Evolutionary conservation across 1,139 yeast genomes (phyloP), one percentile per base, ranked within the genome.

Genomic region (Wickerhamiella infanticola): DNA sequence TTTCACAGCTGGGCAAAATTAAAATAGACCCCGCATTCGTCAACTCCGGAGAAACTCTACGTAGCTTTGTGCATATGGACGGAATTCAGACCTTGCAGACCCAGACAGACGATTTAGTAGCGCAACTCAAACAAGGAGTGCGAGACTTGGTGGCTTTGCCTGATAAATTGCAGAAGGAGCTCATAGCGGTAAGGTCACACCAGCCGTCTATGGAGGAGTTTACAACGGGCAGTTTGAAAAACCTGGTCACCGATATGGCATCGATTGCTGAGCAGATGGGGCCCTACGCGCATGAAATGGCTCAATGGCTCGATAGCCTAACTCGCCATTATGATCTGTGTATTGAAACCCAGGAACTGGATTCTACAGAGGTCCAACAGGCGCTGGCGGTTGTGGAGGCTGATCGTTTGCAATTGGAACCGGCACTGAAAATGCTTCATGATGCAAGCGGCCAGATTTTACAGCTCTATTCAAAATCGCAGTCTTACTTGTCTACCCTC

Each of bases 311-410:
- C 36, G 79, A 77, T 49, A 77, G 86, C 58, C 64, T 86, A 37
- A 81, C 95, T 5, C 74, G 76, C 46, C 95, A 86, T 62, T 84
- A 77, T 53, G 95, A 85, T 58, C 86, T 82, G 56, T 82, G 94
- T 53, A 53, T 64, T 3, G 67, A 72, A 46, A 63, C 64, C 1
- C 47, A 50, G 4, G 33, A 47, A 6, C 42, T 53, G 18, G 45
- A 40, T 1, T 54, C 51, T 3, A 47, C 45, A 3, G 52, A 51
- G 3, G 63, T 58, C 29, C 50, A 59, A n/a, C 64, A 64, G 39
- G 56, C 64, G 11, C 40, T 55, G 9, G 48, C 47, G 4, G 63
- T 70, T 1, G 54, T 69, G 13, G 56, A 58, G 18, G 62, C 60
- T 31, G 75, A 70, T 50, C 56, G 66, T 3, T 45, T 52, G n/a